Base-by-base conservation (phyloP, 2,329 filamentous ascomycete species). In the Sphaerulina musiva region DNA sequence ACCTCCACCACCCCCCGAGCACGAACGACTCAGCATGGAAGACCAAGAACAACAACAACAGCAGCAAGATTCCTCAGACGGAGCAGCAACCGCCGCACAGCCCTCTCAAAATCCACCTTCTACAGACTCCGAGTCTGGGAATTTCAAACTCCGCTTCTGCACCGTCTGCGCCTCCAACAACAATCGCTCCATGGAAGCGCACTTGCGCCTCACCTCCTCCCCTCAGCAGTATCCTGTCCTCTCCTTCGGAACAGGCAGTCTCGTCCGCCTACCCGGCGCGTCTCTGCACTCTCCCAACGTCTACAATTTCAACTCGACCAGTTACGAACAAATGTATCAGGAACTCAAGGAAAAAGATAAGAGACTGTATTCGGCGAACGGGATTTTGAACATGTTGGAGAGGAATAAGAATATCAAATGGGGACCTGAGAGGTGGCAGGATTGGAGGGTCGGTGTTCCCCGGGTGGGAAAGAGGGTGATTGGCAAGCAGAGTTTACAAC, bases 151-250 rank as follows among this genome's bases (percentile, higher is more conserved):
- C 58, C 95, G 88, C 69, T 96, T 97, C 73, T 96, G 91, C 77
- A 97, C 93, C 2, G 92, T 98, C n/a, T 98, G 93, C 73, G 93
- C 93, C 6, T 95, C 90, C 67, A 98, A 98, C 67, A 90, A 98
- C 72, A 98, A 98, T 69, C 84, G 93, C 83, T 89, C 89, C n/a
- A 97, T 98, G 93, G 93, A 97, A 79, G 92, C 92, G n/a, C 93
- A 98, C 72, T 82, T 96, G 29, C 88, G 89, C 59, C 84, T 98
- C 34, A 89, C 93, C 4, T 81, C 87, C 56, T 88, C 89, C 5
- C 63, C 65, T 1, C 45, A 46, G 2, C 62, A 66, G 4, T 97
- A 93, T 67, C 93, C 93, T n/a, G 92, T 95, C 63, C 95, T 97
- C 64, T 97, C 92, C 14, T 98, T 97, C 70, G 93, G 93, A 58